A percentile compares a stretch with the other conserved stretches of the same genome.
Conservation (phyloP, 2,329 filamentous ascomycete species). For the Aspergillus aculeatinus region DNA sequence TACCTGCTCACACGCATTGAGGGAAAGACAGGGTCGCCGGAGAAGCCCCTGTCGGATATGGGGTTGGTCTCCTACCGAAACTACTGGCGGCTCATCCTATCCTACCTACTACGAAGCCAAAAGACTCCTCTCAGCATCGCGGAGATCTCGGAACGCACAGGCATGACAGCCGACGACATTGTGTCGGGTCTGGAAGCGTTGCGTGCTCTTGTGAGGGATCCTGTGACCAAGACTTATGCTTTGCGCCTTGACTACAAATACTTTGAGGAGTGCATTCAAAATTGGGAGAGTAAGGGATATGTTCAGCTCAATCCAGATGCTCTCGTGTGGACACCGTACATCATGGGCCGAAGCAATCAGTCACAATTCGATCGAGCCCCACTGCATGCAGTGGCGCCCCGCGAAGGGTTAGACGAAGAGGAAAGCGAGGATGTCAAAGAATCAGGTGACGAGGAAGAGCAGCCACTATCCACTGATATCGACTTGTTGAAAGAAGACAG, state of each 20-base stretch:
- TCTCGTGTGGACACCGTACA: constrained; percentile 92
- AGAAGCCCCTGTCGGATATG: constrained; percentile 98
- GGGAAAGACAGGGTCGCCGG: constrained; percentile 88
- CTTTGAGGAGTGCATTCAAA: constrained; percentile 81
- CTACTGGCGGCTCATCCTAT: constrained; percentile 90
- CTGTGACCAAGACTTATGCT: constrained; percentile 82
- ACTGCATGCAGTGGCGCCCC: constrained; percentile 80
- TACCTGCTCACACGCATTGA: constrained; percentile 93
- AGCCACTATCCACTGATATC: constrained; percentile 7
- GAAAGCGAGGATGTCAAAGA: constrained; percentile 30
- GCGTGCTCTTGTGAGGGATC: constrained; percentile 84
- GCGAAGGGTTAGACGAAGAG: constrained; percentile 59
- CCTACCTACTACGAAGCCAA: constrained; percentile 72
- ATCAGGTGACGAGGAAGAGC: constrained; percentile 21
- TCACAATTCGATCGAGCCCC: constrained; percentile 81
- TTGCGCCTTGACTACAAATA: constrained; percentile 83
- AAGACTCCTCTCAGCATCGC: constrained; percentile 57
- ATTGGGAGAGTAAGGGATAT: constrained; percentile 86
- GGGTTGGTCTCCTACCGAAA: constrained; percentile 95
- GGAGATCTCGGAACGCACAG: constrained; percentile 73
- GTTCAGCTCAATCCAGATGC: constrained; percentile 77
- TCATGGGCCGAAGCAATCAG: constrained; percentile 85
- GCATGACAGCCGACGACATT: constrained; percentile 94
- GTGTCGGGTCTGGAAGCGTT: constrained; percentile 90
- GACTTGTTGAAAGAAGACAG: constrained; percentile 14